Evolutionary conservation across 1,284 basidiomycete species (phyloP).

Genomic region (Ganoderma multipileum): DNA sequence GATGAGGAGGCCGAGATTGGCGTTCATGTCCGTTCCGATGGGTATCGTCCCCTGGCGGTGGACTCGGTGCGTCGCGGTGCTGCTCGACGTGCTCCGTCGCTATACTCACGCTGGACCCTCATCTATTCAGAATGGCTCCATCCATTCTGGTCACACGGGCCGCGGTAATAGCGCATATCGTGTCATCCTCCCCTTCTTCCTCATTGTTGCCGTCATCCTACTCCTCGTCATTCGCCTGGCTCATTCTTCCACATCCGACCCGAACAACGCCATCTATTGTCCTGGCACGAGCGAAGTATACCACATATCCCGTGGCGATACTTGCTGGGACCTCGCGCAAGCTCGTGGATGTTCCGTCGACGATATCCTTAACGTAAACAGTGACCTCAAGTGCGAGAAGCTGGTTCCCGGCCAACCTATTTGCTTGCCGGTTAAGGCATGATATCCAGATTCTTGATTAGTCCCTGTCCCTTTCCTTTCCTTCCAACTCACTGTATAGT

Average conservation of each 20-base stretch:
- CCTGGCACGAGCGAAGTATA: slow-evolving; percentile 56
- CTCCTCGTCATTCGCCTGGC: slow-evolving; percentile 72
- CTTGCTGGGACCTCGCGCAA: slow-evolving; percentile 72
- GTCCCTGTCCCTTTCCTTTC: neutral
- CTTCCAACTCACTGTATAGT: slow-evolving; percentile 23
- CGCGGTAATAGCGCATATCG: slow-evolving; percentile 54
- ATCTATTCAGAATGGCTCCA: slow-evolving; percentile 9
- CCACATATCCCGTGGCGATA: slow-evolving; percentile 64
- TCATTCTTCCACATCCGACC: slow-evolving; percentile 47
- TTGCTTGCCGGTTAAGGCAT: slow-evolving; percentile 46
- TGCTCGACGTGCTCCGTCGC: neutral
- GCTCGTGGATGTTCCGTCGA: slow-evolving; percentile 60
- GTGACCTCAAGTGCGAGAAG: slow-evolving; percentile 59
- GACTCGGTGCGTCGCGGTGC: slow-evolving; percentile 54
- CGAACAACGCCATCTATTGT: slow-evolving; percentile 48
- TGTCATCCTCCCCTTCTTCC: slow-evolving; percentile 76
- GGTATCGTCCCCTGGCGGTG: slow-evolving; percentile 60
- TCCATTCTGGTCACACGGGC: slow-evolving; percentile 20
- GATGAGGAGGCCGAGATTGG: slow-evolving; percentile 59
- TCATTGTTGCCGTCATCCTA: slow-evolving; percentile 68
- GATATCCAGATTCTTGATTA: slow-evolving; percentile 31
- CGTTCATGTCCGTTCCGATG: slow-evolving; percentile 57
- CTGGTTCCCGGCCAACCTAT: slow-evolving; percentile 66
- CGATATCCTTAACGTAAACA: slow-evolving; percentile 60
- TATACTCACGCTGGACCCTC: neutral